phyloP scores from a whole-genome alignment of 768 basidiomycete species.

The Rickenella mellea region DNA sequence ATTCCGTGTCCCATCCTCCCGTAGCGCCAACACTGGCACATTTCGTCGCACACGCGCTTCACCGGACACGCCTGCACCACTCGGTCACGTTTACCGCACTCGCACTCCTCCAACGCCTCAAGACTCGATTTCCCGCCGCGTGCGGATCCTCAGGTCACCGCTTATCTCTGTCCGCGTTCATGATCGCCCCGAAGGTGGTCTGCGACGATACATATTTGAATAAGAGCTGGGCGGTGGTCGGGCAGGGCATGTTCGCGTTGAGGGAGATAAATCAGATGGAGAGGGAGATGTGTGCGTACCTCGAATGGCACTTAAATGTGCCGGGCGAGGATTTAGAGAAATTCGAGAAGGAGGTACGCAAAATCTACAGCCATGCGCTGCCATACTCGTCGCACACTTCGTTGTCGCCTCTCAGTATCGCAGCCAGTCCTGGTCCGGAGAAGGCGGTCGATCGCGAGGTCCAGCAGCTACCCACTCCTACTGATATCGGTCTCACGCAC shows the following conservation, averaged over 20 bases:
- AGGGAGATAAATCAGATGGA: conserved; percentile 97
- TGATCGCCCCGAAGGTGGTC: conserved; percentile 88
- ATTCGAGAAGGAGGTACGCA: background rate
- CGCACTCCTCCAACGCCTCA: conserved; percentile 75
- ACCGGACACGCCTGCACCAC: conserved; percentile 47
- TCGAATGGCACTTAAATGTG: conserved; percentile 87
- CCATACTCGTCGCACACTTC: no score
- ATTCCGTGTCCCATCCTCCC: conserved; percentile 12
- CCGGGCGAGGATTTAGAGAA: background rate
- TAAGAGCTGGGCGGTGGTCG: conserved; percentile 88
- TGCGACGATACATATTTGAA: conserved; percentile 93
- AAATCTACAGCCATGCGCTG: background rate
- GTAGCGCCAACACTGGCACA: conserved; percentile 30
- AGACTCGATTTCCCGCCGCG: conserved; percentile 86
- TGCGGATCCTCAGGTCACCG: conserved; percentile 86
- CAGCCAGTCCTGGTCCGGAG: no score
- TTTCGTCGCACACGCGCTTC: conserved; percentile 36
- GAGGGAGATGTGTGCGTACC: conserved; percentile 84
- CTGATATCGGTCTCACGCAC: background rate
- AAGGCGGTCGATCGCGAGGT: background rate
- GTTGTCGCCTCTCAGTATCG: no score
- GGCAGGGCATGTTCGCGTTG: conserved; percentile 76
- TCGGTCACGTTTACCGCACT: conserved; percentile 53
- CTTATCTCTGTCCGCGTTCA: conserved; percentile 85
- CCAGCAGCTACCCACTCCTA: background rate